A percentile compares a stretch with the other conserved stretches of the same genome.
Conservation (phyloP, 495 filamentous ascomycete species). For the Penicillium coprophilum region DNA sequence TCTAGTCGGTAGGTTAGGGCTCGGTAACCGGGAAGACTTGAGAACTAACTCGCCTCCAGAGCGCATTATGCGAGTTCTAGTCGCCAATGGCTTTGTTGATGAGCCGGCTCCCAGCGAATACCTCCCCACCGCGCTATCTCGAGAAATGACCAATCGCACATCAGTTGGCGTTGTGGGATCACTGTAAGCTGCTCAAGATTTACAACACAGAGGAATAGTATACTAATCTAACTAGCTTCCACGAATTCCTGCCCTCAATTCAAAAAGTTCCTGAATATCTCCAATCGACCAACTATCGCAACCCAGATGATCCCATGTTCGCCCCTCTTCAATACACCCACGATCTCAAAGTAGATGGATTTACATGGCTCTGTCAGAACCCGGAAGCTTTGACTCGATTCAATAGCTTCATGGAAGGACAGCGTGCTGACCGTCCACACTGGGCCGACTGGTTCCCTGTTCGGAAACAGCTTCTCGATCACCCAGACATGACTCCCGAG, state of each 20-base stretch:
- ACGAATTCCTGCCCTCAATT: conserved; percentile 16
- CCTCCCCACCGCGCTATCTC: conserved; percentile 16
- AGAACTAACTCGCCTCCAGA: conserved; percentile 12
- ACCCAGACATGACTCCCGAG: conserved; percentile 12
- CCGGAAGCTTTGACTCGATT: conserved; percentile 19
- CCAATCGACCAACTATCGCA: conserved; percentile 16
- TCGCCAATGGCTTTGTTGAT: conserved; percentile 14
- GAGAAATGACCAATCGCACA: conserved; percentile 21
- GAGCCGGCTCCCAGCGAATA: conserved; percentile 18
- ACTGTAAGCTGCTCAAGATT: conserved; percentile 13
- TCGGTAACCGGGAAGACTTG: not conserved
- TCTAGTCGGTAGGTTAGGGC: conserved; percentile 20
- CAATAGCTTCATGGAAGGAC: conserved; percentile 31
- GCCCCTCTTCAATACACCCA: conserved; percentile 41
- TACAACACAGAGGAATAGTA: not conserved
- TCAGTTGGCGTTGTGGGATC: conserved; percentile 20
- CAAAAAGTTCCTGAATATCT: conserved; percentile 28
- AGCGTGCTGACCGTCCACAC: conserved; percentile 15
- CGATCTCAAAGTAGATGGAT: conserved; percentile 24
- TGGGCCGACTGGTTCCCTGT: conserved; percentile 39
- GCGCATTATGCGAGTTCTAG: conserved; percentile 26
- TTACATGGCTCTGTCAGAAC: conserved; percentile 24
- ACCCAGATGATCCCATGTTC: conserved; percentile 24
- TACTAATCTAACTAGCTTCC: conserved; percentile 10
- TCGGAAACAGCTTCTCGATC: conserved; percentile 23